Evolutionary conservation across 768 basidiomycete genomes (phyloP), one percentile per base, ranked within the genome.

Genomic region (Dendrothele bispora): DNA sequence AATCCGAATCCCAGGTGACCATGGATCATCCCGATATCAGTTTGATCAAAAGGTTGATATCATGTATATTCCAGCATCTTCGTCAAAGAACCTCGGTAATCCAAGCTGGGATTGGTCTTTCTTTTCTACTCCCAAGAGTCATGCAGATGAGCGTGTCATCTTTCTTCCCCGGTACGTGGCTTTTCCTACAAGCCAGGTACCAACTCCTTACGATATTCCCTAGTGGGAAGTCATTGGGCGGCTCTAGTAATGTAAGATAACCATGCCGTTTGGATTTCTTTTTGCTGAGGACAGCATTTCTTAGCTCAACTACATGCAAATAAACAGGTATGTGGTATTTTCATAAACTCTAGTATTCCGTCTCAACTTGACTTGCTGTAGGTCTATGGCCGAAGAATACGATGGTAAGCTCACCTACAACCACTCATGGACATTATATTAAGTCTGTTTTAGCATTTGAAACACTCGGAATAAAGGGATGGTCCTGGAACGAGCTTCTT

Each of bases 191-290:
- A 24, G 34, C 17, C 37, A 15, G 6, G 28, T 4, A n/a, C 44
- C n/a, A 22, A 12, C 25, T 3, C 17, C 11, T 8, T 12, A 10
- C 10, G 10, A 22, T 42, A 11, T 11, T 10, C 14, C 25, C 7
- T 20, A 59, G 58, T 22, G 58, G 58, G 2, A 59, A 57, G 29
- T 30, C 41, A 1, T 42, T 59, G 11, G 58, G 58, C 11, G 58
- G 58, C 17, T 38, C 39, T 2, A 52, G 40, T 20, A 43, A 47
- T 21, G 58, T 59, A 25, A 14, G 49, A n/a, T 43, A 15, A n/a
- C 15, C 14, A 39, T 39, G 11, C 10, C 10, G 38, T 35, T 34
- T n/a, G 24, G 21, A 6, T 20, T 28, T 11, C 18, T 12, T 11
- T 27, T 40, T 14, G 6, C n/a, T 25, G 18, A 8, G n/a, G 18